These are phyloP conservation scores for Myxozyma geophila DNA, from an alignment of 805 yeast genomes.

Conservation along the genomic window DNA sequence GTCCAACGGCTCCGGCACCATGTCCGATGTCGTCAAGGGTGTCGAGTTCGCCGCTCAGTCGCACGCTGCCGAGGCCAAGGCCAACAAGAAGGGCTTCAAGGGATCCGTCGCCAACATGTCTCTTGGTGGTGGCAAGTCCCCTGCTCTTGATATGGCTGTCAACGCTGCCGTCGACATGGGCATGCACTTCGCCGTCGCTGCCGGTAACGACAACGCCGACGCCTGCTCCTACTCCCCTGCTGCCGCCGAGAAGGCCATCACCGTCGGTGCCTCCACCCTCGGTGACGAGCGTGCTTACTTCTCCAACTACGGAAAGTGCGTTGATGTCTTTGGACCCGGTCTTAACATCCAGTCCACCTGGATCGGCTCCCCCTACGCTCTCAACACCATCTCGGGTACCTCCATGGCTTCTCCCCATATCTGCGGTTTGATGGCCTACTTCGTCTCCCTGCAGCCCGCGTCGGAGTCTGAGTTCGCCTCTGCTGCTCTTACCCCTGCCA, in stretches of 20 bases:
- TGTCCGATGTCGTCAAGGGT: slow-evolving; percentile 66
- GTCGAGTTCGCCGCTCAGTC: slow-evolving; percentile 62
- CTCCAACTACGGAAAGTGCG: slow-evolving; percentile 95
- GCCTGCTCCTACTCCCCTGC: slow-evolving; percentile 68
- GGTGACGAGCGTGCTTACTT: slow-evolving; percentile 91
- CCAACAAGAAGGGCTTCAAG: slow-evolving; percentile 52
- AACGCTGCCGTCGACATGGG: slow-evolving; percentile 63
- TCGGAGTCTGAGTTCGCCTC: slow-evolving; percentile 55
- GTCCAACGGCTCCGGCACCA: slow-evolving; percentile 62
- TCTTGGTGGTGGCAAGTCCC: slow-evolving; percentile 62
- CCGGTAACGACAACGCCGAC: slow-evolving; percentile 65
- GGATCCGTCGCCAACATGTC: slow-evolving; percentile 69
- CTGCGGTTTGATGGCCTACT: slow-evolving; percentile 61
- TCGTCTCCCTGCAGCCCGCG: slow-evolving; percentile 60
- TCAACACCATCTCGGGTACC: slow-evolving; percentile 62
- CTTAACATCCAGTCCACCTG: slow-evolving; percentile 60
- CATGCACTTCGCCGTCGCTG: slow-evolving; percentile 64
- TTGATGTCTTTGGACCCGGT: slow-evolving; percentile 97
- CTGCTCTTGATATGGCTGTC: slow-evolving; percentile 61
- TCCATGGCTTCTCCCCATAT: slow-evolving; percentile 69
- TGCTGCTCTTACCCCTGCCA: slow-evolving; percentile 50
- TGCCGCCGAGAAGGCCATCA: slow-evolving; percentile 67
- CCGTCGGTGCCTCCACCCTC: slow-evolving; percentile 93
- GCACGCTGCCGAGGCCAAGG: slow-evolving; percentile 50
- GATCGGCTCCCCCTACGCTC: slow-evolving; percentile 57